These are phyloP conservation scores for Alternaria incomplexa DNA, from an alignment of 2,329 filamentous ascomycete genomes.

Conservation along the genomic window DNA sequence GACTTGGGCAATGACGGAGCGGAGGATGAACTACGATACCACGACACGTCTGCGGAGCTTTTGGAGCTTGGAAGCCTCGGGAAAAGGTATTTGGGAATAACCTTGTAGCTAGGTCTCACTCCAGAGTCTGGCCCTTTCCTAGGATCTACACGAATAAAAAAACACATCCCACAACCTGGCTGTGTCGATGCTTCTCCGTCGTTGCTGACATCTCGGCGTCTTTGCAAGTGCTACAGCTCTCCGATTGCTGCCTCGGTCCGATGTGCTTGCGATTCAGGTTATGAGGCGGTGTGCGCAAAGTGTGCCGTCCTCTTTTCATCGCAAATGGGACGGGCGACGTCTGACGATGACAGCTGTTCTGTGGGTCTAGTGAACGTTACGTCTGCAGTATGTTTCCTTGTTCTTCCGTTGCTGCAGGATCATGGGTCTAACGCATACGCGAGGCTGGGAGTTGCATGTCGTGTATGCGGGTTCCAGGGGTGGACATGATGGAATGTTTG, in stretches of 20 bases:
- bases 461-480: conserved; percentile 15
- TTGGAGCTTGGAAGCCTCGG: neutral
- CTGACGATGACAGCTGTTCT: neutral
- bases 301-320: neutral
- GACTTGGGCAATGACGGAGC: neutral
- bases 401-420: neutral
- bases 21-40: neutral
- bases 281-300: conserved; percentile 1
- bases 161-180: neutral
- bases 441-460: conserved; percentile 8
- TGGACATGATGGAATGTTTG: conserved; percentile 4
- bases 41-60: neutral
- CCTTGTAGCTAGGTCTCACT: neutral
- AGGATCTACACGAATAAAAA: neutral
- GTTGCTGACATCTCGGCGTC: neutral
- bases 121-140: neutral
- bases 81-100: neutral
- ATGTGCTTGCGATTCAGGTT: neutral
- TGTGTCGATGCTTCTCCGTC: neutral
- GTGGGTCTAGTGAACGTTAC: neutral
- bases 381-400: neutral
- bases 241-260: neutral
- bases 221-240: neutral
- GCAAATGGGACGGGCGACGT: neutral
- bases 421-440: conserved; percentile 3